Percentiles rank a stretch among this genome's conserved stretches.
Evolutionary conservation across 2,329 filamentous ascomycete genomes (phyloP).

Genomic region (Daldinia eschscholtzii): DNA sequence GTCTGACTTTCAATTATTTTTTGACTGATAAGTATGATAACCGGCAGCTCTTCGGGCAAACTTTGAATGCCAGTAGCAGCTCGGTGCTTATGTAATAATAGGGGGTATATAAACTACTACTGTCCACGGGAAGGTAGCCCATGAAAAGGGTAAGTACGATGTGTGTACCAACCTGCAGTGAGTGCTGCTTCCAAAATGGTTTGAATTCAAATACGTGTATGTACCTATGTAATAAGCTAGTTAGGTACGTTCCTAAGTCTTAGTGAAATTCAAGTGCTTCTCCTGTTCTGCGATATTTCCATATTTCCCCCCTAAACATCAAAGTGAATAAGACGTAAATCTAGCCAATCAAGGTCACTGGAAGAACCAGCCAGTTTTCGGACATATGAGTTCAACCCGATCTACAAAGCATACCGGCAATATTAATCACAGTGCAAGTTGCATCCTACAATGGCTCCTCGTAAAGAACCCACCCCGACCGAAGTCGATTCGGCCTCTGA

Average conservation of each 20-base stretch:
- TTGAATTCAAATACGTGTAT: no score
- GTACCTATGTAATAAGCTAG: background rate
- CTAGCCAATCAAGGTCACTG: background rate
- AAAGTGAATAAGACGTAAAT: background rate
- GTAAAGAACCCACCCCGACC: slow-evolving; percentile 28
- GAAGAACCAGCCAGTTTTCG: background rate
- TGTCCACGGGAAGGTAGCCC: background rate
- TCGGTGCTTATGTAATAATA: background rate
- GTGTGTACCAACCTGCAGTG: background rate
- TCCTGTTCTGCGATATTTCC: background rate
- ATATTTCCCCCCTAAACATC: no score
- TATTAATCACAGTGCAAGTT: background rate
- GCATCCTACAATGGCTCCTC: slow-evolving; percentile 22
- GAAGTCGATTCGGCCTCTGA: slow-evolving; percentile 36
- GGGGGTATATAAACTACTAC: background rate
- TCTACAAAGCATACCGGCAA: background rate
- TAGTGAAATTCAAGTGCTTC: background rate
- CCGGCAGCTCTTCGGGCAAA: slow-evolving; percentile 13
- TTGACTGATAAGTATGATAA: slow-evolving; percentile 33
- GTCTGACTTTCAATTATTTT: slow-evolving; percentile 37
- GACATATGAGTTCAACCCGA: background rate
- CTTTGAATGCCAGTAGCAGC: background rate
- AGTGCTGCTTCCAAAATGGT: background rate
- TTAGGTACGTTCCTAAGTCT: background rate
- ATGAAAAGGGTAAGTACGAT: slow-evolving; percentile 6